Conservation (phyloP, 2,329 filamentous ascomycete genomes). For the Fusarium multiceps region DNA sequence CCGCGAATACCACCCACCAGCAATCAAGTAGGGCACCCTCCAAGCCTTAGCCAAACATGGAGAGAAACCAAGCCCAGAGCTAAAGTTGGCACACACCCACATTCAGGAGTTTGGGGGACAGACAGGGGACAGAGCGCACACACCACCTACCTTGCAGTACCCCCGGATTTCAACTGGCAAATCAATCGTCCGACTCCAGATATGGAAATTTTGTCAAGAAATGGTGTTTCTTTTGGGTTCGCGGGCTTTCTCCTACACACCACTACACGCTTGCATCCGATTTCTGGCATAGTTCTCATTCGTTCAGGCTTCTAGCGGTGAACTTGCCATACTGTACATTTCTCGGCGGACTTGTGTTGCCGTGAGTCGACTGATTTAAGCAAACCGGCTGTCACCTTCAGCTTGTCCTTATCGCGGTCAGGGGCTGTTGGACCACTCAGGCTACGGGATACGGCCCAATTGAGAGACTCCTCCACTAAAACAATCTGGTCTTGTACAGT, state of each 20-base stretch:
- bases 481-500: constrained; percentile 13
- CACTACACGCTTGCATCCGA: constrained; percentile 27
- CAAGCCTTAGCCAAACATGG: background rate
- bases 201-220: constrained; percentile 23
- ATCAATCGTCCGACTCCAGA: constrained; percentile 8
- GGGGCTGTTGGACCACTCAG: constrained; percentile 28
- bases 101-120: constrained; percentile 21
- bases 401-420: constrained; percentile 31
- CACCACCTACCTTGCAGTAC: constrained; percentile 20
- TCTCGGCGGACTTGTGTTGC: constrained; percentile 28
- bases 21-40: constrained; percentile 20
- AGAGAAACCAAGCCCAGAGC: constrained; percentile 12
- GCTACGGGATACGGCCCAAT: constrained; percentile 25
- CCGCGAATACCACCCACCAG: constrained; percentile 37
- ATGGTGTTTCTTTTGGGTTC: constrained; percentile 33
- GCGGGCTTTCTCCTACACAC: constrained; percentile 36
- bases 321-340: constrained; percentile 16
- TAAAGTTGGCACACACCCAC: constrained; percentile 22
- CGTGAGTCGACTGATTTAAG: constrained; percentile 22
- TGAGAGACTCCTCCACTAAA: constrained; percentile 13
- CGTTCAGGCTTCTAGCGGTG: constrained; percentile 40
- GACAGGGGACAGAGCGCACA: constrained; percentile 21
- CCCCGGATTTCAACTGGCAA: constrained; percentile 34
- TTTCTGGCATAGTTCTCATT: constrained; percentile 33
- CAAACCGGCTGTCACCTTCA: constrained; percentile 26